These are phyloP conservation scores for Xylaria flabelliformis DNA, from an alignment of 495 filamentous ascomycete species.

Conservation along the genomic window DNA sequence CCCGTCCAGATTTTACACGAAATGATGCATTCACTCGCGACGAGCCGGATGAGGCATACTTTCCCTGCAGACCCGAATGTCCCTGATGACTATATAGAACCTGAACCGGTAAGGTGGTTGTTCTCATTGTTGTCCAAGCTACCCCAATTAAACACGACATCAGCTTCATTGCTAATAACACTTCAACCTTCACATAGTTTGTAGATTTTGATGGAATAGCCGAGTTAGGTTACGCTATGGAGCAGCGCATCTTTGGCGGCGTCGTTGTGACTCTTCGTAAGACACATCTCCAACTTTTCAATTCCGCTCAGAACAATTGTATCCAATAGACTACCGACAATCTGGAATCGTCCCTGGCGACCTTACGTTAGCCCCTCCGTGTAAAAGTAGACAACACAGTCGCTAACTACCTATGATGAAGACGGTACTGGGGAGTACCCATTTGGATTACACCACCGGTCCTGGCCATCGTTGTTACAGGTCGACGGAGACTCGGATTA, in stretches of 20 bases:
- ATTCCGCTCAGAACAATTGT: neutral
- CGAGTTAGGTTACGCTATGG: slow-evolving; percentile 7
- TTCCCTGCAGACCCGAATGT: neutral
- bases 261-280: neutral
- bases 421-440: neutral
- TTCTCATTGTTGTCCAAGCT: neutral
- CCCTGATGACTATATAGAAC: neutral
- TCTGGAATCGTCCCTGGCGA: neutral
- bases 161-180: neutral
- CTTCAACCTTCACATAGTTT: neutral
- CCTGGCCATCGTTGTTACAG: neutral
- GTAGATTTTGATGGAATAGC: slow-evolving; percentile 11
- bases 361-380: neutral
- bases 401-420: neutral
- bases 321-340: neutral
- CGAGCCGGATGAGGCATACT: neutral
- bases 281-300: neutral
- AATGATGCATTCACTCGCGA: neutral
- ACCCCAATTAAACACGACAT: neutral
- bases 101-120: slow-evolving; percentile 1
- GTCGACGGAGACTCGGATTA: neutral
- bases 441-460: neutral
- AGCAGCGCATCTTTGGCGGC: slow-evolving; percentile 4
- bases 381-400: neutral
- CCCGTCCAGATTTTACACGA: slow-evolving; percentile 5